Conservation (phyloP, 2,329 filamentous ascomycete genomes). For the Intubia oerlemansii region DNA sequence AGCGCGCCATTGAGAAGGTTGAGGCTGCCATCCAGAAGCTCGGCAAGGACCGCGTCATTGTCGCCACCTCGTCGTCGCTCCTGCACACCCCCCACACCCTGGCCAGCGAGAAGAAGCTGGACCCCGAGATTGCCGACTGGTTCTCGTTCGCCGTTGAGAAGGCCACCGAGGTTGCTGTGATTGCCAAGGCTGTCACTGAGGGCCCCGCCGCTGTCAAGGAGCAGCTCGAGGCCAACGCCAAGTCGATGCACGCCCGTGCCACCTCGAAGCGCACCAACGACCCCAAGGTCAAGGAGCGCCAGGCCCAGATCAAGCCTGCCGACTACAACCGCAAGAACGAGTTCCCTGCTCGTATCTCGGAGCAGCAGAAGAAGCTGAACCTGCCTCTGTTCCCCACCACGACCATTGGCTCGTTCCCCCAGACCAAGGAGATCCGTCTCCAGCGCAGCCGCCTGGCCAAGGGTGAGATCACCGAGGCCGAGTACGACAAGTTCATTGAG, state of each 20-base stretch:
- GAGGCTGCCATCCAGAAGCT: conserved; percentile 85
- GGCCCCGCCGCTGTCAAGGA: conserved; percentile 70
- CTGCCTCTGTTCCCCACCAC: conserved; percentile 96
- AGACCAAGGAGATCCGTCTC: conserved; percentile 96
- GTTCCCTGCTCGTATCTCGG: conserved; percentile 66
- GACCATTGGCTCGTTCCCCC: conserved; percentile 97
- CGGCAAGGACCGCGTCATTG: conserved; percentile 91
- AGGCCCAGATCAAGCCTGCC: conserved; percentile 62
- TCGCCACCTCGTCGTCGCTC: conserved; percentile 90
- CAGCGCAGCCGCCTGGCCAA: conserved; percentile 98
- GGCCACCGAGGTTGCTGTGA: conserved; percentile 70
- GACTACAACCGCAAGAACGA: conserved; percentile 85
- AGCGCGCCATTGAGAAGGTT: conserved; percentile 76
- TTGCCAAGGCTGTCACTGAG: conserved; percentile 92
- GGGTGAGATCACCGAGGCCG: conserved; percentile 73
- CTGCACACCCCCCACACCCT: conserved; percentile 98
- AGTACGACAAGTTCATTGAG: conserved; percentile 99
- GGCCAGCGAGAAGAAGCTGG: conserved; percentile 95
- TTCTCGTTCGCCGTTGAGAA: conserved; percentile 98
- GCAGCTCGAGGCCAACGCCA: conserved; percentile 90
- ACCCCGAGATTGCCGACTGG: conserved; percentile 85
- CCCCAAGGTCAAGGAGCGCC: conserved; percentile 90
- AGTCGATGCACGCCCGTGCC: conserved; percentile 76
- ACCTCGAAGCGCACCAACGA: conserved; percentile 92
- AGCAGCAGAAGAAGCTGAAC: conserved; percentile 82